phyloP scores from a whole-genome alignment of 2,329 filamentous ascomycete genomes.

The Apiospora arundinis region DNA sequence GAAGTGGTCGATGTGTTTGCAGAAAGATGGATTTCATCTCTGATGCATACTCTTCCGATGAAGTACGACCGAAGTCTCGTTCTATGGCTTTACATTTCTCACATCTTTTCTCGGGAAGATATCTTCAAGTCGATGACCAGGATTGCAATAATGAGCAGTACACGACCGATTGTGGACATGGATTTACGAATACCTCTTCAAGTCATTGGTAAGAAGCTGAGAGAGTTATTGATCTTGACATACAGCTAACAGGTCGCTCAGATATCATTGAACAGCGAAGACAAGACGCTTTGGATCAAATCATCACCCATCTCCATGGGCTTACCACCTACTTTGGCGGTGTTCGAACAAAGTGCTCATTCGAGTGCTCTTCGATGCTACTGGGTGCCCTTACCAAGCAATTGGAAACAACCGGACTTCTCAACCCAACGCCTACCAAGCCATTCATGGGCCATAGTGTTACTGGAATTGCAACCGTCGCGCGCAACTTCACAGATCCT shows the following conservation, averaged over 20 bases:
- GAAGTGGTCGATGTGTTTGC: not conserved
- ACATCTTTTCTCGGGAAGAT: not conserved
- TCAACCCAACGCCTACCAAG: not conserved
- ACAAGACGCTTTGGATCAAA: not conserved
- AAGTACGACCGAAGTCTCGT: not conserved
- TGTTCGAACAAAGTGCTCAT: not conserved
- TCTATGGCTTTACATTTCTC: not conserved
- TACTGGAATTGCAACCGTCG: rapidly evolving
- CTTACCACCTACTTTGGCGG: not conserved
- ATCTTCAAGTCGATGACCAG: rapidly evolving
- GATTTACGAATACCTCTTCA: too few species aligned
- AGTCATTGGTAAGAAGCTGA: not conserved
- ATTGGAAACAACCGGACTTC: not conserved
- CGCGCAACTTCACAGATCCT: not conserved
- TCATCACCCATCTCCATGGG: not conserved
- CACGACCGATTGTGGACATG: too few species aligned
- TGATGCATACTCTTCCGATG: not conserved
- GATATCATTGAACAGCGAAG: not conserved
- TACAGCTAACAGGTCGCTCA: not conserved
- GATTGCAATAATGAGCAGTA: not conserved
- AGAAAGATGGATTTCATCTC: not conserved
- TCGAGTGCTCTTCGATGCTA: not conserved
- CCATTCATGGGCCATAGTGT: not conserved
- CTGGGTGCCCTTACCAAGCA: not conserved
- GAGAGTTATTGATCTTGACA: too few species aligned